Evolutionary conservation across 768 basidiomycete genomes (phyloP), one percentile per base, ranked within the genome.

Genomic region (Amanita thiersii): DNA sequence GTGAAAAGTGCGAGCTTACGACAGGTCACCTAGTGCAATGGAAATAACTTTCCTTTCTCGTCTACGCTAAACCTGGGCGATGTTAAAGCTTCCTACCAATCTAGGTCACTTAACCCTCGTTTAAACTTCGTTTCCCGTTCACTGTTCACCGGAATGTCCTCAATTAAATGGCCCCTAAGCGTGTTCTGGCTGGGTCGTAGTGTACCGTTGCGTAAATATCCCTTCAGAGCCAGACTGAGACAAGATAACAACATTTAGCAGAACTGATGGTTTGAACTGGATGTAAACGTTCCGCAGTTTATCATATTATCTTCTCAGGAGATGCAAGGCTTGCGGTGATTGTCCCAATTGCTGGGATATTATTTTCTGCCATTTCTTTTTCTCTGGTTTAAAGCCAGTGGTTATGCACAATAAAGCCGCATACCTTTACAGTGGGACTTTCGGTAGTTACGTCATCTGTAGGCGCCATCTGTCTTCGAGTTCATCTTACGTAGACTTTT

Each of bases 261-360:
- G 88, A 31, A 86, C 80, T 9, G 74, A 60, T 0, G 88, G 77
- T 52, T 87, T 88, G 53, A 85, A 77, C 56, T 86, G 83, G 4
- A 81, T 51, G 55, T 88, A 85, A 7, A 94, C 82, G 50, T 81
- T 86, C 44, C 85, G 81, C 30, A 87, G 60, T 28, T 64, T 59
- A 25, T 65, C 53, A 53, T 81, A 76, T 10, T 71, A 75, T 50
- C 72, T 75, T 26, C 78, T 81, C 25, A 98, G 69, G 31, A 96
- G 68, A 44, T 91, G 84, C 15, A 97, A 64, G 0, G 92, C 86
- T 59, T 97, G 93, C 33, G 97, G 72, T 99, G 18, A 96, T 99
- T 3, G 96, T 99, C 3, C 96, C 96, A 52, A 99, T 98, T 1
- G 96, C 96, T 4, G 96, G 96, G 49, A 98, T 99, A 53, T 98